Evolutionary conservation across 352 stramenopile genomes (phyloP), one percentile per base, ranked within the genome.

Genomic region (Stramenopiles sp.): DNA sequence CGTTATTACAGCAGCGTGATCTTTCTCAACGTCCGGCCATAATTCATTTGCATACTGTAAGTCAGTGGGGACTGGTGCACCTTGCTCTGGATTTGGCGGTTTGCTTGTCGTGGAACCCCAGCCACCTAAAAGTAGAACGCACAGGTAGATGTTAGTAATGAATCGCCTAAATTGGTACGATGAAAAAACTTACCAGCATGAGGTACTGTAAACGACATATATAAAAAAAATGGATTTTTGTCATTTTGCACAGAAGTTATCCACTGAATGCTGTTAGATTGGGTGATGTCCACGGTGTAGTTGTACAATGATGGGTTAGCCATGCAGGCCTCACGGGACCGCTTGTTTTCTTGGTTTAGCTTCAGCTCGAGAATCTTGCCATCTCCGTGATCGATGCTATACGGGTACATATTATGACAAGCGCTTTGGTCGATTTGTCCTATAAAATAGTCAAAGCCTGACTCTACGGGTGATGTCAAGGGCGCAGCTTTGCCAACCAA

Each of bases 11-110:
- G 25, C 75, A 44, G 81, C 81, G 67, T 82, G 82, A 14, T 67
- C 82, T 0, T 67, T 67, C 81, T 83, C 81, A 1, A 84, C 78
- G 7, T 83, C 82, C 29, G 81, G 81, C 67, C 75, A 82, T 76
- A 25, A 78, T 78, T 4, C 81, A 75, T 31, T 75, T 83, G 75
- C 81, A 75, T 31, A 75, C 44, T 0, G 82, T 39, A 14, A 39
- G 32, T 1, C 7, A n/a, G 75, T 39, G 7, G 81, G 81, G 30
- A 82, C 75, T 4, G 81, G 81, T 29, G 67, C 75, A 67, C 81
- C 75, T 0, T 8, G 0, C 76, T 82, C 81, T 7, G 0, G 0
- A 0, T 30, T 27, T 0, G 1, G 7, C 1, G 22, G 7, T 78
- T 78, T 82, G 30, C 81, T 78, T n/a, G n/a, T n/a, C n/a, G n/a